Evolutionary conservation across 1,284 basidiomycete species (phyloP).

Genomic region (Cryptococcus sp.): DNA sequence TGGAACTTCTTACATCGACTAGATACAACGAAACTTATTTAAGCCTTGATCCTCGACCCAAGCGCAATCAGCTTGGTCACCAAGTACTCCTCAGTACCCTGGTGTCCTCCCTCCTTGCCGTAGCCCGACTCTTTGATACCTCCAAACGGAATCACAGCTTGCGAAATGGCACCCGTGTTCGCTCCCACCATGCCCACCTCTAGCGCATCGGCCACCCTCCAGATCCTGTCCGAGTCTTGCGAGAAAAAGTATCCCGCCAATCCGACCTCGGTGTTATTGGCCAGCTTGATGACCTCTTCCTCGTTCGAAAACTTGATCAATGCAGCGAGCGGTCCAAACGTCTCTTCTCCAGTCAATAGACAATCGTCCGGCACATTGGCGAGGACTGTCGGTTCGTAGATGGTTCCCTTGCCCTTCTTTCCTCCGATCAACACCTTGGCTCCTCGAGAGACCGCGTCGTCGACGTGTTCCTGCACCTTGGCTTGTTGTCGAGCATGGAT

Average conservation of each 20-base stretch:
- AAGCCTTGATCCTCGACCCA: constrained; percentile 17
- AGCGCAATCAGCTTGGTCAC: constrained; percentile 38
- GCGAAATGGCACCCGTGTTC: constrained; percentile 64
- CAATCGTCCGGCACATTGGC: constrained; percentile 70
- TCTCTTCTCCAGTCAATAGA: constrained; percentile 64
- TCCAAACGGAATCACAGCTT: constrained; percentile 84
- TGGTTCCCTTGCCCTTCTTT: constrained; percentile 57
- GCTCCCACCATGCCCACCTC: constrained; percentile 76
- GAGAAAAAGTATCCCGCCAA: constrained; percentile 91
- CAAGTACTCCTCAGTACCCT: constrained; percentile 42
- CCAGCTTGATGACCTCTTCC: constrained; percentile 77
- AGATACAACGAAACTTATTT: neutral
- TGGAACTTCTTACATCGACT: neutral
- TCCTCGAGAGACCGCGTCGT: constrained; percentile 74
- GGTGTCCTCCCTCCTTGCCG: constrained; percentile 39
- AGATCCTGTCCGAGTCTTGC: constrained; percentile 79
- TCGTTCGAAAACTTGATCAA: constrained; percentile 80
- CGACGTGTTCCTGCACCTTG: constrained; percentile 82
- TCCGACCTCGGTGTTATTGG: constrained; percentile 79
- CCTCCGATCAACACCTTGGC: constrained; percentile 87
- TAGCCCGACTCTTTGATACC: constrained; percentile 54
- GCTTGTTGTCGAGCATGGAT: constrained; percentile 80
- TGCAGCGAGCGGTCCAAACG: constrained; percentile 68
- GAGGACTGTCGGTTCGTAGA: constrained; percentile 84
- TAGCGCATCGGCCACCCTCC: constrained; percentile 94